Evolutionary conservation across 208 protist species (phyloP).

Genomic region (Entamoeba histolytica): DNA sequence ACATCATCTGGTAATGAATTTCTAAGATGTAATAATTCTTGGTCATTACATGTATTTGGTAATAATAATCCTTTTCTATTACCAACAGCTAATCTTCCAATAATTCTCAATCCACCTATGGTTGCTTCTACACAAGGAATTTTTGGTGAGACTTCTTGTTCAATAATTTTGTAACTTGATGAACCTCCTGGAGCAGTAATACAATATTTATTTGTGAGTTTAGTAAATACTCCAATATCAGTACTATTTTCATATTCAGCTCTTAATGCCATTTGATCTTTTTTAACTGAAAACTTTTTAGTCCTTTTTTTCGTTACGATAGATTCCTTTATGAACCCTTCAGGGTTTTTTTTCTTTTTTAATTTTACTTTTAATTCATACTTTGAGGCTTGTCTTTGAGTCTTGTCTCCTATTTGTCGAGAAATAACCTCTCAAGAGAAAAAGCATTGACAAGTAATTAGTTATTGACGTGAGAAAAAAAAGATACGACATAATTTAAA

Average conservation of each 20-base stretch:
- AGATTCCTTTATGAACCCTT: neutral
- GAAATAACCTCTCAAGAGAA: no score
- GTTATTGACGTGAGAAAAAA: no score
- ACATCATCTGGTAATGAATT: constrained; percentile 90
- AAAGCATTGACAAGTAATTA: no score
- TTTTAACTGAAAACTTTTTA: neutral
- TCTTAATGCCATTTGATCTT: neutral
- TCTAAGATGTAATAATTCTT: constrained; percentile 91
- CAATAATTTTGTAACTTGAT: constrained; percentile 75
- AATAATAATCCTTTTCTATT: constrained; percentile 92
- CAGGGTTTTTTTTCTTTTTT: neutral
- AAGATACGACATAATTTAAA: no score
- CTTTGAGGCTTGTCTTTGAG: neutral
- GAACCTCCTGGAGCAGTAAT: constrained; percentile 71
- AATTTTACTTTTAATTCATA: neutral
- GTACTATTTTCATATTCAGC: constrained; percentile 79
- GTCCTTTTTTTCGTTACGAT: neutral
- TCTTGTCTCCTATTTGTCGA: neutral
- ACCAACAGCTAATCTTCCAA: constrained; percentile 77
- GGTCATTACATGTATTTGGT: constrained; percentile 85
- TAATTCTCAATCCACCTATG: constrained; percentile 38
- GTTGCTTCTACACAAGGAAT: constrained; percentile 67
- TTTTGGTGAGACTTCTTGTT: constrained; percentile 82
- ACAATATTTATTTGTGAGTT: constrained; percentile 95
- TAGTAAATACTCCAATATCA: constrained; percentile 94